Conservation (phyloP, 23 red algal genomes). For the Gracilaria gracilis region DNA sequence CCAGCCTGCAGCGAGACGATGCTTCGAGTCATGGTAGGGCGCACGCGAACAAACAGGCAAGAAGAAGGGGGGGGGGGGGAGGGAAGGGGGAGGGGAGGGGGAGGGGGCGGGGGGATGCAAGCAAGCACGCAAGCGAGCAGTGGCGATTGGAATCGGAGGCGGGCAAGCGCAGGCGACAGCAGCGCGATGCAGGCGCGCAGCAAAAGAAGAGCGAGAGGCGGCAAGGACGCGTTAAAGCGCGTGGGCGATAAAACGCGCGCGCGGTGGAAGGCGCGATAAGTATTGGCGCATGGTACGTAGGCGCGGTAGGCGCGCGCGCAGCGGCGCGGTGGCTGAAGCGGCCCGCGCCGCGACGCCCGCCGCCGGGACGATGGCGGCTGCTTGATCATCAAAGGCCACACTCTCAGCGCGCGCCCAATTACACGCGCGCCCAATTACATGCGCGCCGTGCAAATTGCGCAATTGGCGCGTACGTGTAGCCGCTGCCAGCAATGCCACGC, state of each 20-base stretch:
- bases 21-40: slow-evolving; percentile 49
- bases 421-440: no score
- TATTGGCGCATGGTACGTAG: slow-evolving; percentile 35
- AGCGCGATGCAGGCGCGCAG: no score
- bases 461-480: no score
- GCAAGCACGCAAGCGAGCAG: neutral
- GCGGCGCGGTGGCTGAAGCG: neutral
- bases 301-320: neutral
- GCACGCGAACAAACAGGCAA: neutral
- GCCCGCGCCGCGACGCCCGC: neutral
- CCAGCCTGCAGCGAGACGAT: slow-evolving; percentile 78
- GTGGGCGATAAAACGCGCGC: neutral
- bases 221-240: neutral
- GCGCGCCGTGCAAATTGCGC: no score
- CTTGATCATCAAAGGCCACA: no score
- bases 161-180: neutral
- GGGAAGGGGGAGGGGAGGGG: neutral
- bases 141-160: neutral
- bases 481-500: no score
- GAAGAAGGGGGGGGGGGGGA: neutral
- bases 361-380: neutral
- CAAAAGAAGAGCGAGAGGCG: no score
- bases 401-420: no score
- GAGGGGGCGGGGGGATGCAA: neutral
- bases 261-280: slow-evolving; percentile 11